A percentile compares a stretch with the other conserved stretches of the same genome.
These are phyloP conservation scores for Inga laurina DNA, from an alignment of 306 rosid genomes.

Conservation along the genomic window DNA sequence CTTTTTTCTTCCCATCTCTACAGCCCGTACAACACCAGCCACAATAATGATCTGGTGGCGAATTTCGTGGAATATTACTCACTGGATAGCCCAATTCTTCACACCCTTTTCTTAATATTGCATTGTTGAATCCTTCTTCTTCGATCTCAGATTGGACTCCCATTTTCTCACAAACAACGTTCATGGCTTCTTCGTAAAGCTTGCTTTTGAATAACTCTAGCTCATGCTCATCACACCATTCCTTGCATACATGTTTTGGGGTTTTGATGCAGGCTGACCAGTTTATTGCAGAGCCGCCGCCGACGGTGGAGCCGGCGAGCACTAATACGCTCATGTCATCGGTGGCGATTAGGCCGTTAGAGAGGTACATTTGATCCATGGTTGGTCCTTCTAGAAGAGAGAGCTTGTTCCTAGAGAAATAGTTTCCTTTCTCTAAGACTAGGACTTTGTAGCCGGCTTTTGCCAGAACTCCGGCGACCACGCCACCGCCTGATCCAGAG, in stretches of 20 bases:
- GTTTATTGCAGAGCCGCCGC: conserved; percentile 83
- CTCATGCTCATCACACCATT: conserved; percentile 56
- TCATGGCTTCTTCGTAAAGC: conserved; percentile 64
- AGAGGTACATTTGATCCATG: conserved; percentile 72
- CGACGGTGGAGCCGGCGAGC: conserved; percentile 83
- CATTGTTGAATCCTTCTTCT: conserved; percentile 77
- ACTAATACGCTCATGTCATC: conserved; percentile 52
- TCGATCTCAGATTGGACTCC: conserved; percentile 63
- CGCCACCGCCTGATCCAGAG: conserved; percentile 90
- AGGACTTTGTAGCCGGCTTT: conserved; percentile 70
- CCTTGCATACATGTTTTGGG: conserved; percentile 60
- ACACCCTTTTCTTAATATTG: conserved; percentile 74
- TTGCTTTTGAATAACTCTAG: conserved; percentile 62
- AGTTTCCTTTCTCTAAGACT: conserved; percentile 76
- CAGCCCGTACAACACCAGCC: conserved; percentile 91
- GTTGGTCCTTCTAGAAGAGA: conserved; percentile 77
- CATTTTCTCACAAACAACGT: conserved; percentile 70
- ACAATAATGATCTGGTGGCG: conserved; percentile 65
- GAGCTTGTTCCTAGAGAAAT: conserved; percentile 66
- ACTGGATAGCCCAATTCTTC: conserved; percentile 69
- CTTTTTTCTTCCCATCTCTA: conserved; percentile 72
- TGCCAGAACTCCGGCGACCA: conserved; percentile 78
- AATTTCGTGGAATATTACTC: conserved; percentile 61
- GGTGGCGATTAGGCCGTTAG: conserved; percentile 58
- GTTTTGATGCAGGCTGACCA: conserved; percentile 76